phyloP scores from a whole-genome alignment of 306 rosid species.

The Cucumis sativus region Cucumber_9930_V3 NC_026658.2:23899001-23899500 shows the following conservation, averaged over 20 bases:
- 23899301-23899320: background rate
- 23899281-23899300: background rate
- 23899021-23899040: slow-evolving; percentile 62
- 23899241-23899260: slow-evolving; percentile 4
- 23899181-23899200: slow-evolving; percentile 76
- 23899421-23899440: slow-evolving; percentile 73
- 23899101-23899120: slow-evolving; percentile 86
- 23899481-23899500: background rate
- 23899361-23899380: slow-evolving; percentile 79
- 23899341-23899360: slow-evolving; percentile 15
- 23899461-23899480: slow-evolving; percentile 60
- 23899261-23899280: background rate
- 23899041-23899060: slow-evolving; percentile 60
- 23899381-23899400: slow-evolving; percentile 63
- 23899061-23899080: slow-evolving; percentile 58
- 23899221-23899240: background rate
- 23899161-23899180: slow-evolving; percentile 71
- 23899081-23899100: slow-evolving; percentile 43
- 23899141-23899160: slow-evolving; percentile 72
- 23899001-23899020: slow-evolving; percentile 75
- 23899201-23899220: slow-evolving; percentile 4
- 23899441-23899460: slow-evolving; percentile 77
- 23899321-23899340: slow-evolving; percentile 4
- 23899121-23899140: slow-evolving; percentile 73
- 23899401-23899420: slow-evolving; percentile 93